phyloP scores from a whole-genome alignment of 768 basidiomycete genomes.

The Psilocybe subaeruginosa region DNA sequence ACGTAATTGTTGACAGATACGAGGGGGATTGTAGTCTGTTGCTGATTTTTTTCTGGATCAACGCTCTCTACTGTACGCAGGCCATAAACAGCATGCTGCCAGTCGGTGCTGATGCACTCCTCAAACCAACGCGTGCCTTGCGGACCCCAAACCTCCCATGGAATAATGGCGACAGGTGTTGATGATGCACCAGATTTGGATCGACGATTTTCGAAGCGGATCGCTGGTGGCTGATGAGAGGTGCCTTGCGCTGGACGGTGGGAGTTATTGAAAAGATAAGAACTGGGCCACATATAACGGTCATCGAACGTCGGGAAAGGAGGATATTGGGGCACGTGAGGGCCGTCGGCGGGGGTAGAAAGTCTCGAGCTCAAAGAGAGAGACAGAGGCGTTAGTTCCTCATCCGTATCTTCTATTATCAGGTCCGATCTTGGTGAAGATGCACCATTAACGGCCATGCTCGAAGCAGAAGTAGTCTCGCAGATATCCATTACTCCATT shows the following conservation, averaged over 20 bases:
- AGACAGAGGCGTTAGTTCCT: not conserved
- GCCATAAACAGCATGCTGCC: slow-evolving; percentile 59
- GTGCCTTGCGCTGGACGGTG: not conserved
- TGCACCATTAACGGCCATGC: not conserved
- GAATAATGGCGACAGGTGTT: slow-evolving; percentile 23
- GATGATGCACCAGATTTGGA: not conserved
- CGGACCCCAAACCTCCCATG: slow-evolving; percentile 57
- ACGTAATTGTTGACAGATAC: not conserved
- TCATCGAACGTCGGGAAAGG: slow-evolving; percentile 30
- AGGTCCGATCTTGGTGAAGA: not conserved
- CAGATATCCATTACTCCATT: not conserved
- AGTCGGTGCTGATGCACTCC: slow-evolving; percentile 51
- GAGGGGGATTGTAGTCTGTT: not conserved
- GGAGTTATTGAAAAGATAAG: not conserved
- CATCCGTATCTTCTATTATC: not conserved
- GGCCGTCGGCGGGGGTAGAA: not conserved
- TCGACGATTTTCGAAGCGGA: not conserved
- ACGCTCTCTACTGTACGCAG: slow-evolving; percentile 52
- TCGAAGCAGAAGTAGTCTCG: not conserved
- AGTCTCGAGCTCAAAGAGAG: not conserved
- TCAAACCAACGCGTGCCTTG: slow-evolving; percentile 56
- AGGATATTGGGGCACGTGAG: slow-evolving; percentile 21
- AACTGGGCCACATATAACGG: not conserved
- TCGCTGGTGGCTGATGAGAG: not conserved
- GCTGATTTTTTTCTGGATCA: not conserved